phyloP scores from a whole-genome alignment of 768 basidiomycete species.

The Phanerodontia chrysosporium region DNA sequence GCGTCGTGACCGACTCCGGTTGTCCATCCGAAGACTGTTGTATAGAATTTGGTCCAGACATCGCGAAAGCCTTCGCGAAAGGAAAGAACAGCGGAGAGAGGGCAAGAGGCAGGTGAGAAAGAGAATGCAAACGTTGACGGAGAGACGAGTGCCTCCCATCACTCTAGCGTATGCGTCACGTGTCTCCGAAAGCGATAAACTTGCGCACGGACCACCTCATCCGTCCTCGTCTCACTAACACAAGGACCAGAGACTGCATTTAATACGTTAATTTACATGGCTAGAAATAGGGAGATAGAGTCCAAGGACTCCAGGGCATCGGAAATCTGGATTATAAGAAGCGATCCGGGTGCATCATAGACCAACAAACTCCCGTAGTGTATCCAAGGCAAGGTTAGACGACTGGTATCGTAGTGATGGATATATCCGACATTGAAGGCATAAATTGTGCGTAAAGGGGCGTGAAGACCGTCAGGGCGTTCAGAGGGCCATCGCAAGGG shows the following conservation, averaged over 20 bases:
- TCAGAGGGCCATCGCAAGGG: not conserved
- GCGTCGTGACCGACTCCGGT: not conserved
- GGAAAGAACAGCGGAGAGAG: not conserved
- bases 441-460: not conserved
- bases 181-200: not conserved
- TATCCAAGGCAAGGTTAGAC: not conserved
- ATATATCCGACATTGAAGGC: not conserved
- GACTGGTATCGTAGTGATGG: not conserved
- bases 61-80: not conserved
- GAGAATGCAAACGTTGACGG: not conserved
- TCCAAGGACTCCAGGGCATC: no score
- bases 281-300: no score
- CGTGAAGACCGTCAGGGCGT: not conserved
- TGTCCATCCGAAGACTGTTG: not conserved
- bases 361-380: no score
- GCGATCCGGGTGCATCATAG: not conserved
- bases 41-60: constrained; percentile 6
- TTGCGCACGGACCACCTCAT: constrained; percentile 12
- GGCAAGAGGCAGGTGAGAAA: not conserved
- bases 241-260: not conserved
- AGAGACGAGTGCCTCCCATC: constrained; percentile 1
- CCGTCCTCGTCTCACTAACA: not conserved
- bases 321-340: no score
- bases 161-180: not conserved
- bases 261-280: no score